phyloP scores from a whole-genome alignment of 2,329 filamentous ascomycete species.

The Juglanconis juglandina region DNA sequence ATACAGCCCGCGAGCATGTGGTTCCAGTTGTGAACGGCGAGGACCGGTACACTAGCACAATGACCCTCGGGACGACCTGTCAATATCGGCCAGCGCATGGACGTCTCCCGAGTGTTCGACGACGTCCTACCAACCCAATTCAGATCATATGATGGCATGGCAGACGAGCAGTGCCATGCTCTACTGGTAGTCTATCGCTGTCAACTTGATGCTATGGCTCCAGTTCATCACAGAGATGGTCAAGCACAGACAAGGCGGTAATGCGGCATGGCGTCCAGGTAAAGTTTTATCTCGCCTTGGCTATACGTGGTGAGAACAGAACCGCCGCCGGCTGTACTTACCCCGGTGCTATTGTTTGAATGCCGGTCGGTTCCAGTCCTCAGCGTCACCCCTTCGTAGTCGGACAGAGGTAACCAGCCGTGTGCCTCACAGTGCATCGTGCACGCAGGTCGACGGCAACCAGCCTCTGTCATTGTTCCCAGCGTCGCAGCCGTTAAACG shows the following conservation, averaged over 20 bases:
- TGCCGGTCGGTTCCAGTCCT: neutral
- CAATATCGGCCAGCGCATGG: conserved; percentile 3
- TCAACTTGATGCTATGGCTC: neutral
- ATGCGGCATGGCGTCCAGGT: neutral
- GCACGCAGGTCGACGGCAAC: neutral
- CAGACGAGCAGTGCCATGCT: neutral
- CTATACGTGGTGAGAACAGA: neutral
- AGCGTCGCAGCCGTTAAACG: too few species aligned
- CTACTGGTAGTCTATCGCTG: neutral
- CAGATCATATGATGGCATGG: conserved; percentile 5
- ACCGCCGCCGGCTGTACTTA: too few species aligned
- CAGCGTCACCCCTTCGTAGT: conserved; percentile 10
- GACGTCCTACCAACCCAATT: neutral
- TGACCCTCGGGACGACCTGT: conserved; percentile 6
- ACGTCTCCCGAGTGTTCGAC: neutral
- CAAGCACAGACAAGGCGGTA: neutral
- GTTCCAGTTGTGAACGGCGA: neutral
- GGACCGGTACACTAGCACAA: conserved; percentile 2
- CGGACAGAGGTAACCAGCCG: conserved; percentile 6
- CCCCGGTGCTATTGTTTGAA: neutral
- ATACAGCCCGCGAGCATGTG: neutral
- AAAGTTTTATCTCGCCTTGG: neutral
- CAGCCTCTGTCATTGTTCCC: too few species aligned
- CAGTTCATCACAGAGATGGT: neutral
- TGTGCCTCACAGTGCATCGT: conserved; percentile 1